Evolutionary conservation across 129 eudicot species (phyloP).

Genomic region (Escallonia herrerae): DNA sequence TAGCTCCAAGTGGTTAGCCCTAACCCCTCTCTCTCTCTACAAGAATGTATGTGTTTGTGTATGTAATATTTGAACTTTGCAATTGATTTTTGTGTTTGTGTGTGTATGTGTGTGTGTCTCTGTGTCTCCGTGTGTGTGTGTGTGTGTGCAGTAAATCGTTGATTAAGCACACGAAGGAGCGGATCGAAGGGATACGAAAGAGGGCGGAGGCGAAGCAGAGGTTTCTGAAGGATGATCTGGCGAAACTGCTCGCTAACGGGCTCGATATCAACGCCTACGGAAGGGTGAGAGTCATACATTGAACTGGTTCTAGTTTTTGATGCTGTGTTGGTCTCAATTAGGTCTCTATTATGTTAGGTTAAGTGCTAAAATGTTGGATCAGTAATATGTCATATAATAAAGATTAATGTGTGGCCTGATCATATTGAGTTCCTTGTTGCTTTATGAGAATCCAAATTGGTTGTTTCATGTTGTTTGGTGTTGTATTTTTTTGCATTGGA

Average conservation of each 20-base stretch:
- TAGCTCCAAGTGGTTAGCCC: slow-evolving; percentile 76
- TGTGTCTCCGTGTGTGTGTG: no score
- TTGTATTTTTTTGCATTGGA: not conserved
- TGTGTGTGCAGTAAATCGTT: slow-evolving; percentile 68
- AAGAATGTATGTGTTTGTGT: not conserved
- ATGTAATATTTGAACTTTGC: not conserved
- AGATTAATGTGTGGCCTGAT: no score
- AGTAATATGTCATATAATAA: no score
- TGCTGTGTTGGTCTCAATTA: no score
- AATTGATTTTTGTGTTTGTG: slow-evolving; percentile 9
- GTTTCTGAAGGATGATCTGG: slow-evolving; percentile 79
- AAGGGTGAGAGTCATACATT: slow-evolving; percentile 34
- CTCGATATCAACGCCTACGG: slow-evolving; percentile 90
- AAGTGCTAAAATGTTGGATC: no score
- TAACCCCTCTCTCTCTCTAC: not conserved
- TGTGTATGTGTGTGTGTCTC: no score
- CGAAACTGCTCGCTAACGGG: slow-evolving; percentile 76
- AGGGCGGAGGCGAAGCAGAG: slow-evolving; percentile 86
- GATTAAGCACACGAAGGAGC: slow-evolving; percentile 60
- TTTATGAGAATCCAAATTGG: not conserved
- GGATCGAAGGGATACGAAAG: slow-evolving; percentile 65
- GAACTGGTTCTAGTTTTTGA: no score
- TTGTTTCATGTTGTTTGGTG: not conserved
- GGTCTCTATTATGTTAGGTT: no score
- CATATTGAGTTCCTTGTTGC: not conserved